phyloP scores from a whole-genome alignment of 2,329 filamentous ascomycete genomes.

The Lachnellula arida region DNA sequence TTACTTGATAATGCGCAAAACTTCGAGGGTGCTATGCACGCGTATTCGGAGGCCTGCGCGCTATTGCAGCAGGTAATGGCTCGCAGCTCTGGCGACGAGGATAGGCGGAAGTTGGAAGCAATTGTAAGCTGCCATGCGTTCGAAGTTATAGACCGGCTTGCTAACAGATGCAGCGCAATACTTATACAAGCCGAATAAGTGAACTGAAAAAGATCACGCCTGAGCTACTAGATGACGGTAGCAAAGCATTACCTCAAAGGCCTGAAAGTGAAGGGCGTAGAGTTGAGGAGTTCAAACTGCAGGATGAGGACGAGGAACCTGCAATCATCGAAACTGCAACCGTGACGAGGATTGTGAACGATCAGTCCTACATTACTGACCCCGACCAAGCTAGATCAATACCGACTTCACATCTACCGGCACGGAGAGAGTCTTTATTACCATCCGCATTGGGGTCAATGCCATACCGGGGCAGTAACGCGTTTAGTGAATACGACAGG shows the following conservation, averaged over 20 bases:
- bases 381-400: conserved; percentile 21
- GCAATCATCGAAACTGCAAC: conserved; percentile 49
- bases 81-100: conserved; percentile 78
- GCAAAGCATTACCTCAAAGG: conserved; percentile 69
- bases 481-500: conserved; percentile 36
- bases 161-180: conserved; percentile 59
- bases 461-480: conserved; percentile 29
- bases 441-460: conserved; percentile 27
- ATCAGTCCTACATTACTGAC: conserved; percentile 23
- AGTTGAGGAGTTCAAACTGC: conserved; percentile 32
- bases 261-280: conserved; percentile 59
- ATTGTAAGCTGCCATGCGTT: conserved; percentile 63
- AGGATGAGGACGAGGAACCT: conserved; percentile 40
- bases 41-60: conserved; percentile 86
- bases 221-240: conserved; percentile 47
- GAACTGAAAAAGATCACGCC: conserved; percentile 73
- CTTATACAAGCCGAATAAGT: conserved; percentile 84
- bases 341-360: conserved; percentile 47
- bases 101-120: conserved; percentile 83
- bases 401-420: conserved; percentile 27
- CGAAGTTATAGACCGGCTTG: neutral
- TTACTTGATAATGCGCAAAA: conserved; percentile 95
- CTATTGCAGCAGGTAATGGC: conserved; percentile 83
- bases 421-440: conserved; percentile 33
- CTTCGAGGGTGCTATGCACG: conserved; percentile 83